Evolutionary conservation across 495 filamentous ascomycete genomes (phyloP).

Genomic region (Lasiosphaeriaceae sp.): DNA sequence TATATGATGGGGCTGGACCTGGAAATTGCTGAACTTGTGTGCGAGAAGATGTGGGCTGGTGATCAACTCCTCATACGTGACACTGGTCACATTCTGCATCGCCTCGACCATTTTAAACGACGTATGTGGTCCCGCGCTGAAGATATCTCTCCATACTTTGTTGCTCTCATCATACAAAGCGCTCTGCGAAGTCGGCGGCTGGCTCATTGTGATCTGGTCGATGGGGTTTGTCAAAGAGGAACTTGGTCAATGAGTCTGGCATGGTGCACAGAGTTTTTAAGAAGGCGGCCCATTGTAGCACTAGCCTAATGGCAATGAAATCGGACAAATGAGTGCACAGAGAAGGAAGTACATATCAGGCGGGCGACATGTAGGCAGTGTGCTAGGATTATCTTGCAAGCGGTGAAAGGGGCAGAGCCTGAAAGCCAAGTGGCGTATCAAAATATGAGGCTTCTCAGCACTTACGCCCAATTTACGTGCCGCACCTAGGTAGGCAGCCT

Average conservation of each 20-base stretch:
- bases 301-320: too few relatives aligned
- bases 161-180: not conserved
- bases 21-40: not conserved
- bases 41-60: not conserved
- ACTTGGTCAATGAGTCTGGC: not conserved
- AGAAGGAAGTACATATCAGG: too few relatives aligned
- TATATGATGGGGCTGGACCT: not conserved
- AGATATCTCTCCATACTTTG: not conserved
- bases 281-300: too few relatives aligned
- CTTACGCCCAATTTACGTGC: too few relatives aligned
- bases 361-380: too few relatives aligned
- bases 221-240: not conserved
- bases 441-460: too few relatives aligned
- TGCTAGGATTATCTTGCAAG: too few relatives aligned
- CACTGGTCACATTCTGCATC: not conserved
- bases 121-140: not conserved
- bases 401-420: too few relatives aligned
- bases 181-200: not conserved
- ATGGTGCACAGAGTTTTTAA: not conserved
- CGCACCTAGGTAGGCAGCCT: too few relatives aligned
- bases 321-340: too few relatives aligned
- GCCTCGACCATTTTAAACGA: conserved; percentile 2
- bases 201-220: not conserved
- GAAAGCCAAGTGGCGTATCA: too few relatives aligned
- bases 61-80: not conserved